Evolutionary conservation across 73 alveolate genomes (phyloP), one percentile per base, ranked within the genome.

Genomic region (Tetrahymena malaccensis): DNA sequence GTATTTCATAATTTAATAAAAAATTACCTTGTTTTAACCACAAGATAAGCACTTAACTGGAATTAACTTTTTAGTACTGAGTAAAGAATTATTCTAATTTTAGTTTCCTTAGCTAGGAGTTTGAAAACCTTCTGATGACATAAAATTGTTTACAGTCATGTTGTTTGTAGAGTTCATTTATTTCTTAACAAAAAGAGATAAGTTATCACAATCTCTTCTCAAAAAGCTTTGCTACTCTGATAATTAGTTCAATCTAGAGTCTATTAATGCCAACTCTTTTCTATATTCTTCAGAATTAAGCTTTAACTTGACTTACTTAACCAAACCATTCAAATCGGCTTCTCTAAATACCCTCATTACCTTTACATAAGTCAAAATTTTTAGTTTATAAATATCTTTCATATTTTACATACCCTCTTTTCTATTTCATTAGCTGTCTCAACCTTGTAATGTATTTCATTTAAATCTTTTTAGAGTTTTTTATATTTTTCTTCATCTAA

Each of bases 31-130:
- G 31, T 70, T 70, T 31, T 70, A 70, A 27, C 95, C 94, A 50
- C 96, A 95, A 43, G 95, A 83, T 31, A 95, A 35, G 44, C 96
- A 95, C 21, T 95, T 95, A 44, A 95, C 89, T n/a, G 96, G 96
- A 33, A 84, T 84, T 34, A 95, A 70, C 44, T 95, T 95, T 43
- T 95, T 95, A 6, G 96, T 95, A 13, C 94, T 95, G 13, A 70
- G 21, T 22, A 95, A 34, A 34, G 95, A 94, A 10, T 85, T 95
- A 6, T 55, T 55, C 38, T 95, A 50, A 44, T 93, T 43, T 43
- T 85, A 57, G 8, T 94, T 85, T 17, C 95, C 85, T 27, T 94
- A 94, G 31, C 85, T 83, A 4, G 95, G 84, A 40, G 96, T 83
- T 84, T 44, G 43, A 27, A 83, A 43, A 21, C 94, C 94, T 38